Base-by-base conservation (phyloP, 2,329 filamentous ascomycete genomes). In the Aspergillus flavus region DNA sequence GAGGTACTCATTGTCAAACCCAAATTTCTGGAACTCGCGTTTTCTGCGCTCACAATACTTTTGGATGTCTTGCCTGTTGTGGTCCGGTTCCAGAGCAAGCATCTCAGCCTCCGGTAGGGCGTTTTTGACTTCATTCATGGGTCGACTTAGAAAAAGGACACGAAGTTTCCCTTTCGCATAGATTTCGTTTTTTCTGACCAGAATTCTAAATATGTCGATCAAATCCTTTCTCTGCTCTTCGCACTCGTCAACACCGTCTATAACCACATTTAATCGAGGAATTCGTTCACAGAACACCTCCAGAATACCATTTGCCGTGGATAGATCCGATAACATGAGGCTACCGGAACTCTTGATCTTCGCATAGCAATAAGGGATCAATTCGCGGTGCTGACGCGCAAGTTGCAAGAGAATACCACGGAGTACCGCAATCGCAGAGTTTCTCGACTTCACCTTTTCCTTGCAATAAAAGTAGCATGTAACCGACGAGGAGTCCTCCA, bases 161-260 rank as follows among this genome's bases (percentile, higher is more conserved):
- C 62, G 58, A 19, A 61, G 39, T 26, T 56, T 64, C 2, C 58
- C 58, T 28, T 54, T 54, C 5, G 58, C 36, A 30, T 52, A 46
- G 5, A 4, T 30, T 23, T 54, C 61, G 14, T 16, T 46, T 11
- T 55, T 61, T n/a, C 36, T 59, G 23, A 61, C 57, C 54, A 64
- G 41, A 10, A 46, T 39, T 12, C 58, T 57, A 32, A 64, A 43
- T 28, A 9, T 61, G 11, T 61, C 58, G 2, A 61, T 54, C 11
- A 61, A 19, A 6, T 61, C 62, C 23, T 58, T 57, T 45, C 36
- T 54, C n/a, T 23, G 53, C 7, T 58, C 26, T 21, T 48, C 58
- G 9, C 58, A 61, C 53, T 64, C 62, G 28, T 64, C 62, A 16
- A 64, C 54, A 4, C 62, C 58, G 21, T 64, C 62, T 10, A 64